phyloP scores from a whole-genome alignment of 306 rosid species.

The Aeschynomene evenia region DNA sequence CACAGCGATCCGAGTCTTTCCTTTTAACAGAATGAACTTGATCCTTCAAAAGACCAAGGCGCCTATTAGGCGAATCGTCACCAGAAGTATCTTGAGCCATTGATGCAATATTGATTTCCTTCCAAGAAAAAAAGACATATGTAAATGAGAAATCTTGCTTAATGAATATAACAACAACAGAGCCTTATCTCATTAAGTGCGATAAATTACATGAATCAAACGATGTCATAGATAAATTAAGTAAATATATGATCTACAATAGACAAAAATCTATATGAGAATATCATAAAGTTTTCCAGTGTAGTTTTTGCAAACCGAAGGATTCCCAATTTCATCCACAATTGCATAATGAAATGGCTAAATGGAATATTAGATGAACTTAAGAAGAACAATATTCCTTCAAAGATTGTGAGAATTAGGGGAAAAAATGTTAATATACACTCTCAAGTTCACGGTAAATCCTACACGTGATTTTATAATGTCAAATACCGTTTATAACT shows the following conservation, averaged over 20 bases:
- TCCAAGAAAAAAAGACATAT: not conserved
- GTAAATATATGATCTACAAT: not conserved
- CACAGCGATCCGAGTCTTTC: constrained; percentile 62
- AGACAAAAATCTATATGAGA: not conserved
- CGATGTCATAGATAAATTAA: too few relatives aligned
- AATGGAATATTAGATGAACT: not conserved
- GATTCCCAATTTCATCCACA: not conserved
- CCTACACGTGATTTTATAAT: too few relatives aligned
- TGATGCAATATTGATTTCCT: constrained; percentile 38
- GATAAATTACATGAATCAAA: too few relatives aligned
- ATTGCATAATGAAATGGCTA: not conserved
- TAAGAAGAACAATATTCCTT: not conserved
- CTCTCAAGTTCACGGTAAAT: too few relatives aligned
- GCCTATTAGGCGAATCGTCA: constrained; percentile 54
- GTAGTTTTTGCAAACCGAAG: not conserved
- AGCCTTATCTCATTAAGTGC: too few relatives aligned
- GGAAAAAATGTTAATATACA: too few relatives aligned
- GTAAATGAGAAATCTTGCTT: not conserved
- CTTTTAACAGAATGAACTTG: constrained; percentile 77
- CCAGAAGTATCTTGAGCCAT: constrained; percentile 60
- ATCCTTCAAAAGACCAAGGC: constrained; percentile 84
- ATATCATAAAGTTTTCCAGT: not conserved
- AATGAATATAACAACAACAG: too few relatives aligned
- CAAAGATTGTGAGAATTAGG: too few relatives aligned
- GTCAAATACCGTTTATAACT: too few relatives aligned